Evolutionary conservation across 768 basidiomycete species (phyloP).

Genomic region (Agrocybe praecox): DNA sequence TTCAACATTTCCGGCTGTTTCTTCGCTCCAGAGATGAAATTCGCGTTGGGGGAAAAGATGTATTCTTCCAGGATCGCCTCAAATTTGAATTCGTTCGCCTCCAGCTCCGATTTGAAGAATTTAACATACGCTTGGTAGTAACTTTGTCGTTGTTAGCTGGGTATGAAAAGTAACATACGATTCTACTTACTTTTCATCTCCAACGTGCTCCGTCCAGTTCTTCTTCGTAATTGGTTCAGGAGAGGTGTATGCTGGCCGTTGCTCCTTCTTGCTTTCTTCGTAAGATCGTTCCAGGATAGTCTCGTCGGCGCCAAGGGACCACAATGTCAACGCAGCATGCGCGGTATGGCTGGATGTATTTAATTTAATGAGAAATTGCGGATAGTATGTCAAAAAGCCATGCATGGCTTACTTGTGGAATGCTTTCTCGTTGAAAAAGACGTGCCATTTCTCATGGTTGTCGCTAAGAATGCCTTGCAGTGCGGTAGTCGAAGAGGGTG

Average conservation of each 20-base stretch:
- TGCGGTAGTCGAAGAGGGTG: conserved; percentile 8
- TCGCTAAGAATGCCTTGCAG: conserved; percentile 16
- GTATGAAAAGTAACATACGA: not conserved
- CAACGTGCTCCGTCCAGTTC: conserved; percentile 59
- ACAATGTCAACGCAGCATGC: conserved; percentile 27
- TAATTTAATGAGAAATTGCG: not conserved
- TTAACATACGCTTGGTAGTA: conserved; percentile 55
- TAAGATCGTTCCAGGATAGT: conserved; percentile 40
- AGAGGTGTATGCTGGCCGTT: conserved; percentile 40
- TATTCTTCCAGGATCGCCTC: conserved; percentile 51
- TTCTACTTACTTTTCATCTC: conserved; percentile 48
- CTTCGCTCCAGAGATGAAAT: conserved; percentile 31
- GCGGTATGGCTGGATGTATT: conserved; percentile 25
- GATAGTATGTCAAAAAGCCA: not conserved
- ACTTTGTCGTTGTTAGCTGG: conserved; percentile 25
- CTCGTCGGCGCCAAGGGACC: conserved; percentile 30
- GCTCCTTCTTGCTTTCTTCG: conserved; percentile 32
- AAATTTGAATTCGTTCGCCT: conserved; percentile 36
- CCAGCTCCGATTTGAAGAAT: conserved; percentile 47
- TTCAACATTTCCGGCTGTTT: conserved; percentile 40
- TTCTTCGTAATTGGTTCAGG: conserved; percentile 44
- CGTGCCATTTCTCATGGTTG: conserved; percentile 18
- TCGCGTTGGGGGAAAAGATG: conserved; percentile 50
- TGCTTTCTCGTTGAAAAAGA: conserved; percentile 16
- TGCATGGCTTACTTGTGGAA: conserved; percentile 17